Conservation (phyloP, 768 basidiomycete species). For the Chalciporus chontae region DNA sequence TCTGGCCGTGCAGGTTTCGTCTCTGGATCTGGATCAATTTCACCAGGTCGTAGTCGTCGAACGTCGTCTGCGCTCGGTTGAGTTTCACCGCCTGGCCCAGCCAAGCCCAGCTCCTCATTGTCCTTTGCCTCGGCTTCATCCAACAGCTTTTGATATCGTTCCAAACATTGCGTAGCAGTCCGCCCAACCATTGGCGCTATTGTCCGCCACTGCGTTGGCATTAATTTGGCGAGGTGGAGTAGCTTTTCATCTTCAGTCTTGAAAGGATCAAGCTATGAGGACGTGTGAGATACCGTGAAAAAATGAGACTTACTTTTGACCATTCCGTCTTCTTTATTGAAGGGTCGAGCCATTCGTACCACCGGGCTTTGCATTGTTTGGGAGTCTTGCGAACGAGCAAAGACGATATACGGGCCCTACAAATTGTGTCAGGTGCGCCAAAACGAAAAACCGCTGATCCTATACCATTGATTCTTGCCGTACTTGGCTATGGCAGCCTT, state of each 20-base stretch:
- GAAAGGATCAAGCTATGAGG: neutral
- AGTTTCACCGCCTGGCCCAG: slow-evolving; percentile 74
- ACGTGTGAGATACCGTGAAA: neutral
- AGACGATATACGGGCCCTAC: slow-evolving; percentile 95
- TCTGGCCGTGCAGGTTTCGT: slow-evolving; percentile 97
- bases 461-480: slow-evolving; percentile 91
- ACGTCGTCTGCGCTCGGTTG: slow-evolving; percentile 93
- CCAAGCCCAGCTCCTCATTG: slow-evolving; percentile 88
- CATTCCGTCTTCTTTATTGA: slow-evolving; percentile 99
- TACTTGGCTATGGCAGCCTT: slow-evolving; percentile 99
- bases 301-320: slow-evolving; percentile 70
- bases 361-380: slow-evolving; percentile 98
- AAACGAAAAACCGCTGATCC: neutral
- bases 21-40: slow-evolving; percentile 98
- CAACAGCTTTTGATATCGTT: slow-evolving; percentile 95
- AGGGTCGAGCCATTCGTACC: slow-evolving; percentile 99
- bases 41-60: slow-evolving; percentile 84
- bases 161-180: slow-evolving; percentile 95
- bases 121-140: slow-evolving; percentile 98
- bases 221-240: slow-evolving; percentile 93
- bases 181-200: slow-evolving; percentile 98
- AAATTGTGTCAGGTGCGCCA: slow-evolving; percentile 1
- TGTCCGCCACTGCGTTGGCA: slow-evolving; percentile 99
- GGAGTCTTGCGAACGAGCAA: slow-evolving; percentile 97
- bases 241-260: slow-evolving; percentile 98